Evolutionary conservation across 805 yeast species (phyloP).

Genomic region (Wickerhamiella qilinensis): DNA sequence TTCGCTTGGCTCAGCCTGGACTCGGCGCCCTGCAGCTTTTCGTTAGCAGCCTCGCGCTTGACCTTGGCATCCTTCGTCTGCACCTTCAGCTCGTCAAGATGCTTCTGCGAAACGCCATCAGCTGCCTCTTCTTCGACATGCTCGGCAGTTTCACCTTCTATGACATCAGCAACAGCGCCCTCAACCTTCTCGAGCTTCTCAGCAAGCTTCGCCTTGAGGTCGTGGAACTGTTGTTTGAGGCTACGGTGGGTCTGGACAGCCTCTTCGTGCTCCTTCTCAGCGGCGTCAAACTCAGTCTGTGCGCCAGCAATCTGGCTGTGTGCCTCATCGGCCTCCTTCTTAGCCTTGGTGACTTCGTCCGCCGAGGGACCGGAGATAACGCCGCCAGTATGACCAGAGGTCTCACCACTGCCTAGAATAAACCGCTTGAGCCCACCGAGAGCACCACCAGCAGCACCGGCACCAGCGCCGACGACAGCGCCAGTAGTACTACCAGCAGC

Average conservation of each 20-base stretch:
- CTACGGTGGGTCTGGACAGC: conserved; percentile 4
- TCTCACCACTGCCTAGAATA: background rate
- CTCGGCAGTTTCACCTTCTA: conserved; percentile 1
- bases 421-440: background rate
- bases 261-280: conserved; percentile 2
- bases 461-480: conserved; percentile 2
- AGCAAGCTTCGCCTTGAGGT: conserved; percentile 1
- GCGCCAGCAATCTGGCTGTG: conserved; percentile 1
- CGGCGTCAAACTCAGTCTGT: conserved; percentile 1
- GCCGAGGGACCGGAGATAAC: background rate
- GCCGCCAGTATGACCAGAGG: background rate
- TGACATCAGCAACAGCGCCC: background rate
- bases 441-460: background rate
- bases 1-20: background rate
- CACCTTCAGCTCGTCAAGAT: background rate
- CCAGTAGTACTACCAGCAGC: conserved; percentile 1
- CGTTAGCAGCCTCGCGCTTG: background rate
- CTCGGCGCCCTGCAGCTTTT: conserved; percentile 3
- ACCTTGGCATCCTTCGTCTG: conserved; percentile 1
- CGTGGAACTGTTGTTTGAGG: conserved; percentile 4
- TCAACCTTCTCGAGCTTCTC: background rate
- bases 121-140: background rate
- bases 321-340: conserved; percentile 2
- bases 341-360: conserved; percentile 2
- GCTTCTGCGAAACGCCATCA: background rate